Conservation (phyloP, 805 yeast species). For the Teunomyces aglyptinius region DNA sequence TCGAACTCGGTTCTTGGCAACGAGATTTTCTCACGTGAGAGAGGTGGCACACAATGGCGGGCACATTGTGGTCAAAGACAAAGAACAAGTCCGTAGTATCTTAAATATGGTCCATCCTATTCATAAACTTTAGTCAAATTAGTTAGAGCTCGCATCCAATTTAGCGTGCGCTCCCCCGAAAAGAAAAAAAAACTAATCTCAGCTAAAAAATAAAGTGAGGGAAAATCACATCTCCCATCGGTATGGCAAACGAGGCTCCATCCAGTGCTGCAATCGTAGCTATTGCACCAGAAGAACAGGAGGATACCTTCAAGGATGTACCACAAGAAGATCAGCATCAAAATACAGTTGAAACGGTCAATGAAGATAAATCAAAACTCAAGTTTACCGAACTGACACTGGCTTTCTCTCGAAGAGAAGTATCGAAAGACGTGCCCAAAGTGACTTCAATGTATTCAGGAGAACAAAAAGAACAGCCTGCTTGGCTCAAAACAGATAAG, state of each 20-base stretch:
- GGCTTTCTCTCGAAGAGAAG: constrained; percentile 24
- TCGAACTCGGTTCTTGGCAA: constrained; percentile 25
- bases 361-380: background rate
- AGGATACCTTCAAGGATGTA: background rate
- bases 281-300: background rate
- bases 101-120: background rate
- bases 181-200: background rate
- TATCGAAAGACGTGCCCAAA: constrained; percentile 1
- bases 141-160: background rate
- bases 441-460: constrained; percentile 18
- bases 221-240: background rate
- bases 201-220: too few species aligned
- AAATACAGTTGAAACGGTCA: background rate
- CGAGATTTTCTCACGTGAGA: constrained; percentile 15
- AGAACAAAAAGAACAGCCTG: constrained; percentile 29
- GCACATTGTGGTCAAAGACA: constrained; percentile 32
- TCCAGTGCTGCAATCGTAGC: background rate
- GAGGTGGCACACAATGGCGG: constrained; percentile 35
- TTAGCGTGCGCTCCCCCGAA: background rate
- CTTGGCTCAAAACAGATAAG: constrained; percentile 36
- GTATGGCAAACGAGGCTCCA: background rate
- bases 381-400: background rate
- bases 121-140: background rate
- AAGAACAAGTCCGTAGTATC: constrained; percentile 6
- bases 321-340: background rate